Evolutionary conservation across 305 asterid genomes (phyloP), one percentile per base, ranked within the genome.

Genomic region (Ajuga reptans): DNA sequence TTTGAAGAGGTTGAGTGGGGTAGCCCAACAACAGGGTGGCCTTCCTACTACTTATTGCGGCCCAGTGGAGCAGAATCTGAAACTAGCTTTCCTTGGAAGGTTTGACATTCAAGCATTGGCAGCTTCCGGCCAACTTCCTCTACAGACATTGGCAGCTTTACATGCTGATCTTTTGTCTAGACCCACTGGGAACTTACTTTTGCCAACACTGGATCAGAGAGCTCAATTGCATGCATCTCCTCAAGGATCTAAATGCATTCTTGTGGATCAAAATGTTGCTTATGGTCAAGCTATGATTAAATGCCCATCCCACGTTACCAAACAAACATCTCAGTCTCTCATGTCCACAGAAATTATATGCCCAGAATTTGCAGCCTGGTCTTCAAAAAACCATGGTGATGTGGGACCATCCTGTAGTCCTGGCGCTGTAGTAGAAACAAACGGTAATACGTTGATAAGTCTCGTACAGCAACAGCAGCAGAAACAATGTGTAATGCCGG

Each of bases 1-100:
- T 74, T 80, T 90, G 62, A 87, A 90, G 84, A 85, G 95, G 78
- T 71, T 89, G 78, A 86, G 89, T 80, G 95, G 89, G 77, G 88
- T 89, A 63, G 80, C 87, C 63, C 96, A 89, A 53, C 88, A 80
- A 45, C 89, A 82, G 72, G 88, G 79, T 67, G 87, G 83, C 69
- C 79, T 86, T 68, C 84, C 87, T 33, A 56, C 74, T 72, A 64
- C 84, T 34, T 86, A 79, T 66, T 82, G 90, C 75, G 91, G 88
- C 36, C 76, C 88, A 14, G 77, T 81, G 50, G 91, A 86, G 75
- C 88, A 80, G 66, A 85, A 73, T 72, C 68, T 86, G 74, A 81
- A 81, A 76, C 68, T 73, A 36, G 85, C 83, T 78, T 79, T 87
- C 16, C 78, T 86, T 27, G 87, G 85, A 73, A 80, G 86, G 73